phyloP scores from a whole-genome alignment of 345 rosid genomes.

The Pelargonium nanum region DNA sequence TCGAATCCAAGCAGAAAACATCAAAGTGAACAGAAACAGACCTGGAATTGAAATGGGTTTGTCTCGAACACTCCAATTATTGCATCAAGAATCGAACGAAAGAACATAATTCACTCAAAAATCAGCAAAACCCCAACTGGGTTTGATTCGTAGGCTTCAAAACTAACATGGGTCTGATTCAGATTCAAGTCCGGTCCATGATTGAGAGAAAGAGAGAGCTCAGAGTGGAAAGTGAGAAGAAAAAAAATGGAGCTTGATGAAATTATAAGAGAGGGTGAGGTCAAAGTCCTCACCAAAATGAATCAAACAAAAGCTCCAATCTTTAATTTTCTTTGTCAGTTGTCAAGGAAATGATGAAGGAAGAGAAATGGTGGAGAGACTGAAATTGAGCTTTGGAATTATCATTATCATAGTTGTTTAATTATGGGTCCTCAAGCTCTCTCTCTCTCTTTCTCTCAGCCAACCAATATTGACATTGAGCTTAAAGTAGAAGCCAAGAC shows the following conservation, averaged over 20 bases:
- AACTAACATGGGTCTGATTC: neutral
- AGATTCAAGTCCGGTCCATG: neutral
- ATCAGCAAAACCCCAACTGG: neutral
- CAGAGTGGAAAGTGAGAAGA: neutral
- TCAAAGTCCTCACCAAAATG: neutral
- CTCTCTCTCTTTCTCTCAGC: neutral
- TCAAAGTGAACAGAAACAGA: neutral
- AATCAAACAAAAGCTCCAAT: neutral
- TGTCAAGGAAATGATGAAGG: neutral
- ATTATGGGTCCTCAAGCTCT: neutral
- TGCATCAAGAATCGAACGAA: neutral
- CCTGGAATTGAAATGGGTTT: neutral
- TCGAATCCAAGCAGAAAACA: neutral
- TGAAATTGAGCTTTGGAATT: neutral
- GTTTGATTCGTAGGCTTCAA: neutral
- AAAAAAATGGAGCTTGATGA: neutral
- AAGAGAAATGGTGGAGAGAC: neutral
- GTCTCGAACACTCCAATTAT: neutral
- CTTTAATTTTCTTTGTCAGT: neutral
- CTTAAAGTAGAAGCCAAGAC: neutral
- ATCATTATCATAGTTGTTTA: neutral
- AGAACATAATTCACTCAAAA: too few relatives aligned
- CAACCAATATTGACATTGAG: neutral
- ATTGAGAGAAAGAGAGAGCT: neutral
- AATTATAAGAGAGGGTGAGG: neutral